A percentile compares a stretch with the other conserved stretches of the same genome.
Conservation (phyloP, 2,329 filamentous ascomycete species). For the Samsoniella hepiali region DNA sequence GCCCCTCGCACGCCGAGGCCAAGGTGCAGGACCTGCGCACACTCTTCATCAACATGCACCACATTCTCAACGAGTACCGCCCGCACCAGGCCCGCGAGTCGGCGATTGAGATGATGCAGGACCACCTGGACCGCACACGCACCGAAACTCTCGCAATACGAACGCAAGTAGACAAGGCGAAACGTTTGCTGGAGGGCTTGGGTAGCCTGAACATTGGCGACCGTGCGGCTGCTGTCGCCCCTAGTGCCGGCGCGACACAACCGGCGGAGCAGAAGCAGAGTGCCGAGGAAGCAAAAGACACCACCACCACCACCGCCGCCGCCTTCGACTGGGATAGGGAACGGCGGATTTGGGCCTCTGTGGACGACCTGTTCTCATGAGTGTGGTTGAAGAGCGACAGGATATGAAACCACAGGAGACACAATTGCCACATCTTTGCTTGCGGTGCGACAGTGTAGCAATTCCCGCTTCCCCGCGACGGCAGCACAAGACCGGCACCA, state of each 20-base stretch:
- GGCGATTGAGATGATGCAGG: conserved; percentile 83
- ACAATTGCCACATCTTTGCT: not conserved
- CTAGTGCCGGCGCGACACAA: conserved; percentile 2
- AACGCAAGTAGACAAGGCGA: conserved; percentile 68
- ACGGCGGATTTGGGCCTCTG: conserved; percentile 40
- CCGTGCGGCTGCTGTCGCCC: conserved; percentile 21
- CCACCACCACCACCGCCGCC: no score
- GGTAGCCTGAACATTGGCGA: conserved; percentile 43
- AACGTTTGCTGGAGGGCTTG: conserved; percentile 68
- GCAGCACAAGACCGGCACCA: not conserved
- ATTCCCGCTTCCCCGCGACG: not conserved
- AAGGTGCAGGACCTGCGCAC: conserved; percentile 78
- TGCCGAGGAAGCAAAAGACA: conserved; percentile 7
- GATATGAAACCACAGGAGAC: not conserved
- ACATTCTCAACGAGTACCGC: conserved; percentile 89
- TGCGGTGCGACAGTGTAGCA: not conserved
- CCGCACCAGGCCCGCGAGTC: conserved; percentile 90
- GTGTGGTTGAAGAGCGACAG: not conserved
- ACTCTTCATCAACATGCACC: conserved; percentile 86
- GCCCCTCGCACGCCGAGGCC: conserved; percentile 51
- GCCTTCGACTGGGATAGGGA: conserved; percentile 21
- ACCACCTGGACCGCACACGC: conserved; percentile 68
- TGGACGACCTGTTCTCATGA: conserved; percentile 41
- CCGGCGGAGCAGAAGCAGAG: conserved; percentile 22
- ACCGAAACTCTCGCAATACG: conserved; percentile 70